Evolutionary conservation across 345 rosid genomes (phyloP).

Genomic region (Noccaea caerulescens): DNA sequence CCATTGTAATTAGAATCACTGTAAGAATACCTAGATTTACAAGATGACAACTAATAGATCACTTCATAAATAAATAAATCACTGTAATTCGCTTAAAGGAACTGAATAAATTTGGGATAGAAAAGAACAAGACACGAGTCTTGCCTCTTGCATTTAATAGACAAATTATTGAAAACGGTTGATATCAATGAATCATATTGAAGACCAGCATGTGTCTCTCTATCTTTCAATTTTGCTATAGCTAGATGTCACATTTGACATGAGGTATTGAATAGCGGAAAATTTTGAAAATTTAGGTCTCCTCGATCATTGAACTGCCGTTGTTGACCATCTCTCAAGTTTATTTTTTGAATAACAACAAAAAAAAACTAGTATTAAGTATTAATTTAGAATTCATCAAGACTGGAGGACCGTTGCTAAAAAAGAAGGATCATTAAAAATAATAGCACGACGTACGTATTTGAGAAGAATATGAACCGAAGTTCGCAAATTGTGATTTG

Average conservation of each 20-base stretch:
- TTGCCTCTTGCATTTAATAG: constrained; percentile 23
- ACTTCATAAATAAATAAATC: not conserved
- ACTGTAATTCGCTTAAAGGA: not conserved
- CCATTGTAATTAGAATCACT: not conserved
- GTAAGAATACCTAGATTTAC: not conserved
- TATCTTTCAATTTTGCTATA: constrained; percentile 21
- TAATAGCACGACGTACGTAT: not conserved
- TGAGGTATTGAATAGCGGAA: constrained; percentile 5
- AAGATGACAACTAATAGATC: not conserved
- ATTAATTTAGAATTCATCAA: not conserved
- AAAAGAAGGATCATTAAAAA: not conserved
- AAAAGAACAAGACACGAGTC: constrained; percentile 22
- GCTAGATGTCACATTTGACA: constrained; percentile 33
- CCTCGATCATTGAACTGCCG: constrained; percentile 30
- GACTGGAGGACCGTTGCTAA: constrained; percentile 14
- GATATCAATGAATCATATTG: constrained; percentile 28
- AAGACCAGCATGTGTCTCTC: constrained; percentile 23
- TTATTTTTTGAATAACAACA: not conserved
- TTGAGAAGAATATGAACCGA: not conserved
- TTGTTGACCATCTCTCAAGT: constrained; percentile 25
- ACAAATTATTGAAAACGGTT: constrained; percentile 19
- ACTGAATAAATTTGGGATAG: not conserved
- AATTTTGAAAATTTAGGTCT: constrained; percentile 18
- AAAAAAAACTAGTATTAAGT: not conserved
- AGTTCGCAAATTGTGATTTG: not conserved